Base-by-base conservation (phyloP, 352 stramenopile genomes). In the Phytophthora multivora region DNA sequence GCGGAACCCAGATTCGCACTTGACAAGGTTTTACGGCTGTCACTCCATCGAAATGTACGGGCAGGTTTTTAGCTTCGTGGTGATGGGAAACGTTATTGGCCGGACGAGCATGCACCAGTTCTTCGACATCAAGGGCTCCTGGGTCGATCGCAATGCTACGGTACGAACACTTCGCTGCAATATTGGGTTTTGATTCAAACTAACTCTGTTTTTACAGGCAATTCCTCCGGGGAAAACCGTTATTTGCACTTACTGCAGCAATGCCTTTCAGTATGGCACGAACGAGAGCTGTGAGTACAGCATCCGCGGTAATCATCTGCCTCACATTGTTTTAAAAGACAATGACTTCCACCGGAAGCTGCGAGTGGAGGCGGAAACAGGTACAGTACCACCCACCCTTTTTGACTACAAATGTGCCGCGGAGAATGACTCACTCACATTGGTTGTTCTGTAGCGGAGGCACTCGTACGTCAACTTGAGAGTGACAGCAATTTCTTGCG, bases 61-160 rank as follows among this genome's bases (percentile, higher is more conserved):
- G 2, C 78, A 95, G 50, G 59, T 80, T 13, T 95, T 95, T 62
- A 91, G 73, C 66, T 97, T 97, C 41, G 84, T 97, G 15, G 90
- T 97, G 49, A 97, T 97, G 90, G 83, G 83, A 46, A 97, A 97
- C 58, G 84, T 79, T 25, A 93, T 96, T 40, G 84, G 85, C 11
- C 77, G 74, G 26, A 75, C 88, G 33, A 95, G 82, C 47, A 93
- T 95, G 84, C 86, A 93, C 46, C 81, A 92, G 56, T 93, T 93
- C 50, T 97, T 95, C 59, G 90, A 97, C 55, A 88, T 97, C 59
- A 97, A 97, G 50, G 90, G 90, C 16, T 95, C 84, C 9, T 97
- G 88, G 87, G 77, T 97, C 38, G 73, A 95, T 56, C 82, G 86
- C 39, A 93, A 95, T 57, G 84, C 86, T 31, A 71, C 88, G 80